A percentile compares a stretch with the other conserved stretches of the same genome.
Evolutionary conservation across 768 basidiomycete genomes (phyloP).

Genomic region (Calocybe cyanea): DNA sequence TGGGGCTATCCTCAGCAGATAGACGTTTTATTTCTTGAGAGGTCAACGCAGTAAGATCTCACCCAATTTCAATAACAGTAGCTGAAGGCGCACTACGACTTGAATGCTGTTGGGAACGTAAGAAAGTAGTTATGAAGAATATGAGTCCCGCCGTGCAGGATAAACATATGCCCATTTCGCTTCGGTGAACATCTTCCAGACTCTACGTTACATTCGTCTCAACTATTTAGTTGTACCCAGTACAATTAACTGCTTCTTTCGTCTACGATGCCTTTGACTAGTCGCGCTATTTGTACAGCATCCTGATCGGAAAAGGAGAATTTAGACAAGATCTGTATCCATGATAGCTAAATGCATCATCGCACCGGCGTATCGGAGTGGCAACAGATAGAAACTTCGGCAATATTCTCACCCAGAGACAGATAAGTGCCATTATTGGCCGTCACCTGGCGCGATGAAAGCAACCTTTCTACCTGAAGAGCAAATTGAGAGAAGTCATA

Average conservation of each 20-base stretch:
- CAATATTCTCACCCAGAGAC: constrained; percentile 38
- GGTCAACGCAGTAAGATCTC: no score
- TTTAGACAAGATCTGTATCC: background rate
- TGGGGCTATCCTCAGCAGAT: no score
- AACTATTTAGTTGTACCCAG: constrained; percentile 26
- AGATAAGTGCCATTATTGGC: constrained; percentile 39
- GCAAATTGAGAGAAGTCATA: background rate
- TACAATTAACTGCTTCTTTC: constrained; percentile 41
- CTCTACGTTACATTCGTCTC: no score
- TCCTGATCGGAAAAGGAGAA: background rate
- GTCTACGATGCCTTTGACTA: constrained; percentile 55
- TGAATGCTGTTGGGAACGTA: no score
- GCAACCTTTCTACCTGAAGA: constrained; percentile 45
- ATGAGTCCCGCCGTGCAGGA: no score
- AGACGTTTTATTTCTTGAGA: no score
- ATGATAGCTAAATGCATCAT: background rate
- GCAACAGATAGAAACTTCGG: constrained; percentile 58
- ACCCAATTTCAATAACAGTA: no score
- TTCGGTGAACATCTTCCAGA: no score
- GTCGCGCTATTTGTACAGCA: constrained; percentile 14
- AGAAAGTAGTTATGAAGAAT: no score
- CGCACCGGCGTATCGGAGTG: constrained; percentile 64
- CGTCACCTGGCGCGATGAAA: constrained; percentile 42
- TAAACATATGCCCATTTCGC: no score
- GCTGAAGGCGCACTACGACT: no score